Evolutionary conservation across 345 rosid species (phyloP).

Genomic region (Angophora floribunda): DNA sequence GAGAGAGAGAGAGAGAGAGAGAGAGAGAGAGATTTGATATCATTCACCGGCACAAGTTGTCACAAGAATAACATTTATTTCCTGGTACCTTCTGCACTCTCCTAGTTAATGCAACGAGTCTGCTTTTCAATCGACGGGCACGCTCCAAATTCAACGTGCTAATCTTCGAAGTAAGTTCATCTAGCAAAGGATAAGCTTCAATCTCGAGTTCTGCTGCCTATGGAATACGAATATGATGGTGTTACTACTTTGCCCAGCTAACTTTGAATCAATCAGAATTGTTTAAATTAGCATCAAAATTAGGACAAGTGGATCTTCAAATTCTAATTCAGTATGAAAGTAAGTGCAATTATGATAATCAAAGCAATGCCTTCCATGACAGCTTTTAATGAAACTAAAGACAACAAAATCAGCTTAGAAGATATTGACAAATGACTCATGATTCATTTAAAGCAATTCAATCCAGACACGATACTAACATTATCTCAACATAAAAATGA

Average conservation of each 20-base stretch:
- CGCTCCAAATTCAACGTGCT: slow-evolving; percentile 96
- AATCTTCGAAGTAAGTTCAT: slow-evolving; percentile 94
- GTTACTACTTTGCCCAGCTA: neutral
- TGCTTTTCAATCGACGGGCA: slow-evolving; percentile 88
- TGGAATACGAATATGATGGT: neutral
- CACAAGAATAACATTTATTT: neutral
- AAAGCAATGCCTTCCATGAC: neutral
- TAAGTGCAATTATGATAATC: neutral
- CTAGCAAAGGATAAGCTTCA: slow-evolving; percentile 96
- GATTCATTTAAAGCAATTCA: neutral
- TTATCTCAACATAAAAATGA: neutral
- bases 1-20: neutral
- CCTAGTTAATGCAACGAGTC: slow-evolving; percentile 88
- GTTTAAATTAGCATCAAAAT: neutral
- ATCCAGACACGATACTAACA: neutral
- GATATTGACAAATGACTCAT: neutral
- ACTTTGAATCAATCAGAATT: neutral
- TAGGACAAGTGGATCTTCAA: neutral
- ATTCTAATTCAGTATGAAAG: neutral
- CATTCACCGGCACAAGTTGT: neutral
- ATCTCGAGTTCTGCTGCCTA: slow-evolving; percentile 98
- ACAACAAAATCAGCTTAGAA: neutral
- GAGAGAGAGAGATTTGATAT: neutral
- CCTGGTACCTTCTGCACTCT: slow-evolving; percentile 85
- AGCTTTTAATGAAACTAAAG: neutral